Evolutionary conservation across 257 asterid species (phyloP).

Genomic region (Gentiana macrophylla): DNA sequence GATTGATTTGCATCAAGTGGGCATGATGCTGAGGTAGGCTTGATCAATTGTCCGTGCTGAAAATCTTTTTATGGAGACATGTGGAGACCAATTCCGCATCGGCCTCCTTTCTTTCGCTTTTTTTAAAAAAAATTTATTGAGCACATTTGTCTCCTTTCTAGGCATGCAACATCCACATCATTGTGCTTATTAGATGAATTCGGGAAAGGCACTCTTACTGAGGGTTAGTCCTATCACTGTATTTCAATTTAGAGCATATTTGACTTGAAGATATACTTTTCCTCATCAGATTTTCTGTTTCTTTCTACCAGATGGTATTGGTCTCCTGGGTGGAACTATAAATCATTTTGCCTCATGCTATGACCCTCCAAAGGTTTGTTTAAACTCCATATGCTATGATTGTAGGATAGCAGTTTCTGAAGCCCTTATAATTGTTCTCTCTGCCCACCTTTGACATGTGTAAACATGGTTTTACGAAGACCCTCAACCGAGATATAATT

Average conservation of each 20-base stretch:
- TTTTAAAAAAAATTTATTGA: not conserved
- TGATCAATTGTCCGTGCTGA: not conserved
- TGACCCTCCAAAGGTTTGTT: constrained; percentile 82
- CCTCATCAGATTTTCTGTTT: constrained; percentile 13
- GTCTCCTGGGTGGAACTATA: constrained; percentile 93
- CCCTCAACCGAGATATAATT: too few species aligned
- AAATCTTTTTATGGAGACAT: not conserved
- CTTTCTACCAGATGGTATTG: constrained; percentile 78
- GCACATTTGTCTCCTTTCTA: constrained; percentile 18
- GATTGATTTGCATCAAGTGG: constrained; percentile 98
- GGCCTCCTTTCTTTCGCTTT: too few species aligned
- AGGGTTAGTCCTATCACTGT: constrained; percentile 42
- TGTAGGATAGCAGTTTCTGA: too few species aligned
- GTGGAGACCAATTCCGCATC: not conserved
- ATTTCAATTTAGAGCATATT: not conserved
- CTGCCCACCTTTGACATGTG: too few species aligned
- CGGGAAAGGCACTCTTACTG: constrained; percentile 97
- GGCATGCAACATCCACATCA: constrained; percentile 87
- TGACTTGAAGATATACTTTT: not conserved
- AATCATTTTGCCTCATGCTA: constrained; percentile 68
- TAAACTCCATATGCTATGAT: constrained; percentile 1
- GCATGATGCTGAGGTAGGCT: constrained; percentile 85
- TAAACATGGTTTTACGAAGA: too few species aligned
- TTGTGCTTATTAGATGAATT: constrained; percentile 91
- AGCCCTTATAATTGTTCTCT: too few species aligned